phyloP scores from a whole-genome alignment of 2,329 filamentous ascomycete species.

The Geoglossum cookeanum region DNA sequence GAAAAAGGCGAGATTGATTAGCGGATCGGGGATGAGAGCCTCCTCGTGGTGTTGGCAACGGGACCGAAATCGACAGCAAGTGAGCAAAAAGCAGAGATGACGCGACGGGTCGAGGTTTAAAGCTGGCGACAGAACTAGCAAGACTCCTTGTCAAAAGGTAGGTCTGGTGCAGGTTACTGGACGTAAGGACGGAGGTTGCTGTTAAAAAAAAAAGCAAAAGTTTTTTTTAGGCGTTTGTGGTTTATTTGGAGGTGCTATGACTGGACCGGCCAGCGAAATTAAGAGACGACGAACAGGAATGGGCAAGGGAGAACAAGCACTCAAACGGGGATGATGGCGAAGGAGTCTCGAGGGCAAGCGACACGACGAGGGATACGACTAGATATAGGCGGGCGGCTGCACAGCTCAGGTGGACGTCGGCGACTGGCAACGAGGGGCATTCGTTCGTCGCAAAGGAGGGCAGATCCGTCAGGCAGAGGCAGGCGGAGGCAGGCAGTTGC shows the following conservation, averaged over 20 bases:
- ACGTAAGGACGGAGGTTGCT: too few species aligned
- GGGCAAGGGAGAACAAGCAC: not conserved
- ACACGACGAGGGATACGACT: not conserved
- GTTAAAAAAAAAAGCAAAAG: not conserved
- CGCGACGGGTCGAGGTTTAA: not conserved
- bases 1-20: not conserved
- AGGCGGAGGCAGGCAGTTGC: too few species aligned
- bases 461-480: too few species aligned
- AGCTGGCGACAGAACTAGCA: not conserved
- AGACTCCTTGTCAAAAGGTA: not conserved
- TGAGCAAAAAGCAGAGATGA: too few species aligned
- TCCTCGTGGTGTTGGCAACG: too few species aligned
- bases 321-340: too few species aligned
- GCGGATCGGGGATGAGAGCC: too few species aligned
- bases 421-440: not conserved
- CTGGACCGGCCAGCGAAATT: slow-evolving; percentile 1
- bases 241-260: not conserved
- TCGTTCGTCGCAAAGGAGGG: not conserved
- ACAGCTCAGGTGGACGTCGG: not conserved
- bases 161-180: not conserved
- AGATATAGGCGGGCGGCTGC: not conserved
- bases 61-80: too few species aligned
- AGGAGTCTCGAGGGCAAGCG: not conserved
- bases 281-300: not conserved
- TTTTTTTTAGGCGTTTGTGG: not conserved